Conservation (phyloP, 2,329 filamentous ascomycete species). For the Venturiaceae sp. region DNA sequence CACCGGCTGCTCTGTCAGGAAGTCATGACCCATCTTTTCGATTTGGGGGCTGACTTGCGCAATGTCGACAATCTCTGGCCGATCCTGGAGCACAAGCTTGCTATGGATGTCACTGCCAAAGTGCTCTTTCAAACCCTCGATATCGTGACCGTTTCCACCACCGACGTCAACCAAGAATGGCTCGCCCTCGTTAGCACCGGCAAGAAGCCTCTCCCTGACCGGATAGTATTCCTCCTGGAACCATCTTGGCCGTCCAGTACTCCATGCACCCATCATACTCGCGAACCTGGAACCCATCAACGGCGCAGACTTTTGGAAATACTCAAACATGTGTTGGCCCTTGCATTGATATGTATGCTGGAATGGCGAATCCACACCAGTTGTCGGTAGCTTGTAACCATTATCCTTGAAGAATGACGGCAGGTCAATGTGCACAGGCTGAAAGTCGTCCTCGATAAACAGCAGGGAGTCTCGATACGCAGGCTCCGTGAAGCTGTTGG, state of each 20-base stretch:
- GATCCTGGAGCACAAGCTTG: slow-evolving; percentile 20
- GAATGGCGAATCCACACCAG: too few species aligned
- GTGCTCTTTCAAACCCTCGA: slow-evolving; percentile 19
- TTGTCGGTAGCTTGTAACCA: too few species aligned
- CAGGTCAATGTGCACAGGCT: too few species aligned
- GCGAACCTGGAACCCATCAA: neutral
- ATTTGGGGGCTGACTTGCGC: slow-evolving; percentile 14
- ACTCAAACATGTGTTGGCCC: too few species aligned
- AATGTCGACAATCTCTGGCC: slow-evolving; percentile 15
- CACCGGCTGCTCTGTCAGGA: slow-evolving; percentile 20
- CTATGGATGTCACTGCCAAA: slow-evolving; percentile 13
- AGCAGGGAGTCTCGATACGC: too few species aligned
- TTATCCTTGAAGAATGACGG: too few species aligned
- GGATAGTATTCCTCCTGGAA: slow-evolving; percentile 3
- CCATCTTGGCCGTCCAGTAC: slow-evolving; percentile 1
- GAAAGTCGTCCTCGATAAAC: too few species aligned
- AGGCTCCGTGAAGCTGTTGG: too few species aligned
- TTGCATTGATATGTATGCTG: too few species aligned
- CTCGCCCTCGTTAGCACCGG: slow-evolving; percentile 15
- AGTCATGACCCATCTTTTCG: slow-evolving; percentile 10
- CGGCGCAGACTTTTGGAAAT: neutral
- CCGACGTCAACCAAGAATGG: slow-evolving; percentile 26
- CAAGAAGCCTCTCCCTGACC: slow-evolving; percentile 14
- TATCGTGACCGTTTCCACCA: slow-evolving; percentile 26
- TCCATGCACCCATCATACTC: neutral